These are phyloP conservation scores for Bonia amplexicaulis DNA, from an alignment of 176 grass and related monocot genomes.

Conservation along the genomic window DNA sequence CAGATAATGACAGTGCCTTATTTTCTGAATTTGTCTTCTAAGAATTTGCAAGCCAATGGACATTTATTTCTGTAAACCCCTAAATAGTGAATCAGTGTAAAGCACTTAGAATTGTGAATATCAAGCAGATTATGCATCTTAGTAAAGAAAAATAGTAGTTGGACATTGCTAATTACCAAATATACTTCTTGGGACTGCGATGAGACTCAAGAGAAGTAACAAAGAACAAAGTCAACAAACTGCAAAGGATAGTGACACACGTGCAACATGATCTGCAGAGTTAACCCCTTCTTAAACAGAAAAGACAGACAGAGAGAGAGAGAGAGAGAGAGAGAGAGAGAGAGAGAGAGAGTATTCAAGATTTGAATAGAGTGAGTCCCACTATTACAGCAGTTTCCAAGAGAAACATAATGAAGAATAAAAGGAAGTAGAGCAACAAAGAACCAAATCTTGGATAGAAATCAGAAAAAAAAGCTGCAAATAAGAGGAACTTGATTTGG, in stretches of 20 bases:
- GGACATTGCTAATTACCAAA: not conserved
- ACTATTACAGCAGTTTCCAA: not conserved
- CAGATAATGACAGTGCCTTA: not conserved
- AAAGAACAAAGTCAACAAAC: not conserved
- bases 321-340: not conserved
- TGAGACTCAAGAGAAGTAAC: conserved; percentile 12
- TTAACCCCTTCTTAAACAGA: not conserved
- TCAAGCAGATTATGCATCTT: not conserved
- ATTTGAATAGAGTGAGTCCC: conserved; percentile 4
- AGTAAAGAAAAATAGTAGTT: not conserved
- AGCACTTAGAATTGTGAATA: not conserved
- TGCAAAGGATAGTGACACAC: not conserved
- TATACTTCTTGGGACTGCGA: not conserved
- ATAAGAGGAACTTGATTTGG: conserved; percentile 1
- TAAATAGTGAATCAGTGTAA: not conserved
- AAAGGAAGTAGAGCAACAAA: conserved; percentile 4
- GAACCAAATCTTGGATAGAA: not conserved
- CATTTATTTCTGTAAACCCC: not conserved
- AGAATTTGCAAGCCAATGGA: not conserved
- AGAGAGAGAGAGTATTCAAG: not conserved
- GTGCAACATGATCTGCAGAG: conserved; percentile 6
- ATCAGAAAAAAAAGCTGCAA: not conserved
- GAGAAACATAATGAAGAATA: not conserved
- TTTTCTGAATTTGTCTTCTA: not conserved
- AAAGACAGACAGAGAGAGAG: too few species aligned